Evolutionary conservation across 78 protist species (phyloP), one percentile per base, ranked within the genome.

Genomic region (Dictyostelium brefeldianum): DNA sequence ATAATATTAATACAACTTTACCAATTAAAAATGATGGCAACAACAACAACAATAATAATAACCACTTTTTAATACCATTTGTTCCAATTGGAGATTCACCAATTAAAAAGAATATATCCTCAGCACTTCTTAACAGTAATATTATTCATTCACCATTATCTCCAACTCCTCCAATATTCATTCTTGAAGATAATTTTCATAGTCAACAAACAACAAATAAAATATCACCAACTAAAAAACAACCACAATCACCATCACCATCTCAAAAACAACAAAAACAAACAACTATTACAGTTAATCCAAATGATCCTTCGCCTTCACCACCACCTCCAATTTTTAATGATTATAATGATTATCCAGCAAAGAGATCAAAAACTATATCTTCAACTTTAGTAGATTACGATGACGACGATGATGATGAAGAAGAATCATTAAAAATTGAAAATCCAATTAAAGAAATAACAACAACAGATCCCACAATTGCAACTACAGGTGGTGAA

Each of bases 91-190:
- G 53, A 1, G 78, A 70, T 41, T 43, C 78, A 5, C 53, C 78
- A 41, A 20, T 70, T 31, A 65, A 65, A 65, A 65, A 62, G n/a
- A 25, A 62, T 56, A 0, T 36, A 36, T 36, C 43, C 65, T n/a
- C 8, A 8, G 41, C 5, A 70, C 7, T 29, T 36, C 17, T n/a
- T 62, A 25, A 54, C 48, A 15, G 12, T 9, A 22, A 14, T 22
- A 56, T 53, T 29, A 41, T 56, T 20, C 25, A 62, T 10, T 31
- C 80, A 11, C 75, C 82, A 59, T 80, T 53, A 27, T 84, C 82
- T 36, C 92, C 82, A 31, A 50, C 82, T 41, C 78, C 92, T 12
- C 92, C 82, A 25, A 17, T 29, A n/a, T 84, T 31, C 31, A 29
- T 36, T 36, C 81, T 78, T 9, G 80, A 82, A 20, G 10, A 46